Percentiles rank a stretch among this genome's conserved stretches.
phyloP scores from a whole-genome alignment of 345 rosid genomes.

The Citrus mangshanensis region DNA sequence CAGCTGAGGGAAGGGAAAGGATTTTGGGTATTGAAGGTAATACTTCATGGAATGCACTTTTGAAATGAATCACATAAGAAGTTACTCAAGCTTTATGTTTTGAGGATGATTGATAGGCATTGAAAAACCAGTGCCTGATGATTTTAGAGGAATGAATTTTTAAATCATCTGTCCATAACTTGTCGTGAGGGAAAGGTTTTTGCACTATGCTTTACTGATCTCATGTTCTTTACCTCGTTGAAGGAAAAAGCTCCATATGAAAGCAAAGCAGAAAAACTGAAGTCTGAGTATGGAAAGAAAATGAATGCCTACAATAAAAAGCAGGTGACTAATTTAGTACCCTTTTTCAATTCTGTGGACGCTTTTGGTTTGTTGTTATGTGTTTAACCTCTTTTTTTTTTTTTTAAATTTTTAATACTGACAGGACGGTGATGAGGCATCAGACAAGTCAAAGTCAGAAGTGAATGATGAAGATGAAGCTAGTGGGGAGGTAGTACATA shows the following conservation, averaged over 20 bases:
- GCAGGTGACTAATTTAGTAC: conserved; percentile 40
- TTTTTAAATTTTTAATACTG: too few species aligned
- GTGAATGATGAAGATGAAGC: conserved; percentile 63
- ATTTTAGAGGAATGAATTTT: background rate
- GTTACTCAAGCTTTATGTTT: background rate
- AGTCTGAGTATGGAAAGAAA: conserved; percentile 63
- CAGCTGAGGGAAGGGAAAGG: background rate
- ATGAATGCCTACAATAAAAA: conserved; percentile 84
- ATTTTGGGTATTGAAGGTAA: background rate
- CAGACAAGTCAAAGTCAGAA: conserved; percentile 66
- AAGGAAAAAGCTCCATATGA: conserved; percentile 89
- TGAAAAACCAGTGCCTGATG: background rate
- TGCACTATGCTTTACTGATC: background rate
- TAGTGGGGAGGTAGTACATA: conserved; percentile 40
- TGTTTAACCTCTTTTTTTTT: background rate
- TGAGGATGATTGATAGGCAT: background rate
- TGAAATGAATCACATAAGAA: background rate
- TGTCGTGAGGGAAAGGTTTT: background rate
- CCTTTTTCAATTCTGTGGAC: background rate
- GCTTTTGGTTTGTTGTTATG: background rate
- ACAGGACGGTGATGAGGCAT: conserved; percentile 58
- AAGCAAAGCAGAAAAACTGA: conserved; percentile 69
- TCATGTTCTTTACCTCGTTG: background rate
- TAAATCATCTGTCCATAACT: background rate
- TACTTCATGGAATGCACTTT: background rate